These are phyloP conservation scores for Intubia oerlemansii DNA, from an alignment of 2,329 filamentous ascomycete species.

Conservation along the genomic window DNA sequence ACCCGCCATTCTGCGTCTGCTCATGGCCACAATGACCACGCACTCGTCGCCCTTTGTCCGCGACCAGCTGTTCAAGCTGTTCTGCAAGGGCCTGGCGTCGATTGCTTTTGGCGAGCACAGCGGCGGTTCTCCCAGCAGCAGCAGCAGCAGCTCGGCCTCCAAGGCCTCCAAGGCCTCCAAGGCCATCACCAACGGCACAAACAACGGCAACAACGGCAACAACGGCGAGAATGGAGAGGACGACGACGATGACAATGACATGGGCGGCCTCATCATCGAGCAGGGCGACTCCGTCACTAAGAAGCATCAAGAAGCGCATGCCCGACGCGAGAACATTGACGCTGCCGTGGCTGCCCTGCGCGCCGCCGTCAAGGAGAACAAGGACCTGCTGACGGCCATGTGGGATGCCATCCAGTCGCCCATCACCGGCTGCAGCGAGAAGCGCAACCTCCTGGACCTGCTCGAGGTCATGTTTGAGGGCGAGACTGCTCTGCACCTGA, in stretches of 20 bases:
- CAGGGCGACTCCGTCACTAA: slow-evolving; percentile 21
- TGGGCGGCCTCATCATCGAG: slow-evolving; percentile 25
- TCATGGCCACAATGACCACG: slow-evolving; percentile 36
- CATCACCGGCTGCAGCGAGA: slow-evolving; percentile 23
- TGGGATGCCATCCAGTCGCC: slow-evolving; percentile 28
- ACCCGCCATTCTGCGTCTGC: slow-evolving; percentile 29
- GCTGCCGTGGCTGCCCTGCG: slow-evolving; percentile 27
- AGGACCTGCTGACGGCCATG: slow-evolving; percentile 20
- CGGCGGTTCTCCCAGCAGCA: slow-evolving; percentile 17
- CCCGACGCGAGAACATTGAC: slow-evolving; percentile 24
- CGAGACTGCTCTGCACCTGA: slow-evolving; percentile 23
- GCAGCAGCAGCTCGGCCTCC: slow-evolving; percentile 1
- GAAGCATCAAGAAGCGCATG: slow-evolving; percentile 22
- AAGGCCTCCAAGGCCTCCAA: neutral
- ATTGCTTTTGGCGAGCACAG: slow-evolving; percentile 44
- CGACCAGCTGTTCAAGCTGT: slow-evolving; percentile 33
- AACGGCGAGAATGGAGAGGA: slow-evolving; percentile 24
- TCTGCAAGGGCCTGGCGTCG: slow-evolving; percentile 36
- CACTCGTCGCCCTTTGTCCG: slow-evolving; percentile 44
- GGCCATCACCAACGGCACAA: neutral
- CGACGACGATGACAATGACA: slow-evolving; percentile 13
- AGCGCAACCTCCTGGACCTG: slow-evolving; percentile 27
- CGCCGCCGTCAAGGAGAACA: slow-evolving; percentile 21
- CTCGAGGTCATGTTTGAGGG: slow-evolving; percentile 27
- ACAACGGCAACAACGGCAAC: slow-evolving; percentile 15